Evolutionary conservation across 2,329 filamentous ascomycete species (phyloP), one percentile per base, ranked within the genome.

Genomic region (Penicillium sp.): DNA sequence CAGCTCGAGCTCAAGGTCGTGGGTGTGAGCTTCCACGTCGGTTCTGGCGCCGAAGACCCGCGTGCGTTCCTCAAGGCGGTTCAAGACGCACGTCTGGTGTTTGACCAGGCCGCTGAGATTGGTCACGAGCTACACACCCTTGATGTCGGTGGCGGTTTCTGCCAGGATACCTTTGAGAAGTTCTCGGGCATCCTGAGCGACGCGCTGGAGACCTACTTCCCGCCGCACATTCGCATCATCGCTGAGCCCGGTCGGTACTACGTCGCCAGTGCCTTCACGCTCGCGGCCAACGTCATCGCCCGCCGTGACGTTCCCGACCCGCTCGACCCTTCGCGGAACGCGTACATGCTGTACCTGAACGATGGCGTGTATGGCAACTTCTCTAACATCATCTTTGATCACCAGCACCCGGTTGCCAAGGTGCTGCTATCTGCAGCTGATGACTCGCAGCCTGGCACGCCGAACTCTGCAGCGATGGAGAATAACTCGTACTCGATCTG

Each of bases 321-420:
- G 4, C 81, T 81, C 42, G 74, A 75, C 51, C 70, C 73, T 3
- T 68, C 69, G 16, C 70, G 71, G 6, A 70, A 70, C 63, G 91
- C 89, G 68, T 97, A 96, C 84, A 99, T 98, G 95, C 81, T 97
- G 51, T 99, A 99, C 77, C 82, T 98, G 76, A 99, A 99, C 75
- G 95, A 99, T 70, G 95, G 95, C 30, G 89, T 98, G 57, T 99
- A 99, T 74, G 95, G 95, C 72, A 98, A 98, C 82, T 98, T 99
- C 75, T 96, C 92, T 68, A 96, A 93, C 86, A 98, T 98, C 84
- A 97, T 98, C 83, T 99, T 97, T 76, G 95, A 98, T 74, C 95
- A 98, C 79, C 95, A 99, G 83, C 86, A 96, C 71, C 95, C 95
- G 1, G 80, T 90, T 49, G 92, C 94, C 58, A 91, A 90, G 78